Evolutionary conservation across 2,329 filamentous ascomycete genomes (phyloP).

Genomic region (Fusarium sp.): DNA sequence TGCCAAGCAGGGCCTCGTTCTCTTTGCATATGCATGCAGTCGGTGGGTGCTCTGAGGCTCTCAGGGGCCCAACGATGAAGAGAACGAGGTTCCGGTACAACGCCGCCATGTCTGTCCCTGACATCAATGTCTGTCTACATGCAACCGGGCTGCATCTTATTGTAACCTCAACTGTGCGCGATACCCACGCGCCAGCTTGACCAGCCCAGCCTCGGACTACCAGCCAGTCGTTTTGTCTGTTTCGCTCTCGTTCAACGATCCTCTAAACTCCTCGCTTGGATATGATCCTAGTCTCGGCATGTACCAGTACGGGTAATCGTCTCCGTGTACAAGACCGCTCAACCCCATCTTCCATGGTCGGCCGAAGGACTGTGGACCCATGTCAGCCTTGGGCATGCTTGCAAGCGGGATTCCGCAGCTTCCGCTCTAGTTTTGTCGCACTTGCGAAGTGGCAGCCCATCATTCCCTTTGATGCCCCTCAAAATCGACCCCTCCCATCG

Average conservation of each 20-base stretch:
- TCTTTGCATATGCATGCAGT: constrained; percentile 15
- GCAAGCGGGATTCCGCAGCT: constrained; percentile 32
- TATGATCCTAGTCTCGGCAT: constrained; percentile 34
- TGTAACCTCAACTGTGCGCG: constrained; percentile 14
- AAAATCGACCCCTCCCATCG: constrained; percentile 10
- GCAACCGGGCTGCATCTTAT: constrained; percentile 5
- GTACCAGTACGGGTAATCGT: constrained; percentile 37
- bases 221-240: constrained; percentile 1
- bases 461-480: constrained; percentile 12
- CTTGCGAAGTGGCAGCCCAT: neutral
- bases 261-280: constrained; percentile 5
- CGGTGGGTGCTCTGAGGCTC: constrained; percentile 3
- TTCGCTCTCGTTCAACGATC: neutral
- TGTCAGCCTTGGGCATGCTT: constrained; percentile 12
- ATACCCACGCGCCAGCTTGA: constrained; percentile 3
- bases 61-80: neutral
- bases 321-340: constrained; percentile 10
- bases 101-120: constrained; percentile 15
- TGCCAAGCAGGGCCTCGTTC: neutral
- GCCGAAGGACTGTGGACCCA: constrained; percentile 18
- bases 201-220: neutral
- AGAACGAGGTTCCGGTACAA: neutral
- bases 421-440: constrained; percentile 18
- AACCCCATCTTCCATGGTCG: constrained; percentile 10
- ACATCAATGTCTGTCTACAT: constrained; percentile 7